Percentiles rank a stretch among this genome's conserved stretches.
Conservation (phyloP, 148 eudicot species). For the Rhododendron molle region DNA sequence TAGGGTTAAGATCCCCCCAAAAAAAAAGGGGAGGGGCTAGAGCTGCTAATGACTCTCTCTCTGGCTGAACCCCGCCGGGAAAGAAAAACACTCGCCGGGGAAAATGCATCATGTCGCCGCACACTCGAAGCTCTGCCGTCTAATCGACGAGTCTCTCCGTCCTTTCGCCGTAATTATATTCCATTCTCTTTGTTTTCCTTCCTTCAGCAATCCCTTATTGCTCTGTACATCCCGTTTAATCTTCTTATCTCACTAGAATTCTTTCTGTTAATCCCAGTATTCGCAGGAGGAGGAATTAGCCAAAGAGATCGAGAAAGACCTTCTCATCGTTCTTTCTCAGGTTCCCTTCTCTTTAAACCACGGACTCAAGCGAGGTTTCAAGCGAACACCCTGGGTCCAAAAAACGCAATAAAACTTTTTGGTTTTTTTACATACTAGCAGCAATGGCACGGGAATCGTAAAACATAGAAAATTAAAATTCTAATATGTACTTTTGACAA, state of each 20-base stretch:
- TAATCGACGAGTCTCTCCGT: constrained; percentile 35
- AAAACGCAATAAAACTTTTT: background rate
- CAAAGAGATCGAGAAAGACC: constrained; percentile 28
- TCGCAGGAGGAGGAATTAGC: constrained; percentile 33
- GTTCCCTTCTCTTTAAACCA: constrained; percentile 8
- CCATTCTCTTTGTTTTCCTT: background rate
- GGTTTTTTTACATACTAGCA: no score
- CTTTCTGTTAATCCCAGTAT: background rate
- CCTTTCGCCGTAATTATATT: constrained; percentile 24
- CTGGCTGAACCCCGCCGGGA: background rate
- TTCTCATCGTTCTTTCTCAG: constrained; percentile 34
- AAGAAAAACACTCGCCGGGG: constrained; percentile 15
- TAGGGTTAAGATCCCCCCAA: no score
- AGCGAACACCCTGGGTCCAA: background rate
- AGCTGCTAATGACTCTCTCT: background rate
- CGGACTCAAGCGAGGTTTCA: background rate
- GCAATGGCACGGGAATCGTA: no score
- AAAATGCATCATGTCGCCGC: constrained; percentile 19
- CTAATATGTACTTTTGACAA: no score
- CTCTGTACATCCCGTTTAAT: background rate
- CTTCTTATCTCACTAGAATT: background rate
- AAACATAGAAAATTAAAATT: no score
- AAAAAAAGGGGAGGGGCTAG: no score
- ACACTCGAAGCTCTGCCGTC: constrained; percentile 40
- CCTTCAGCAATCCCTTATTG: background rate